These are phyloP conservation scores for Lentinula guzmanii DNA, from an alignment of 768 basidiomycete species.

Conservation along the genomic window DNA sequence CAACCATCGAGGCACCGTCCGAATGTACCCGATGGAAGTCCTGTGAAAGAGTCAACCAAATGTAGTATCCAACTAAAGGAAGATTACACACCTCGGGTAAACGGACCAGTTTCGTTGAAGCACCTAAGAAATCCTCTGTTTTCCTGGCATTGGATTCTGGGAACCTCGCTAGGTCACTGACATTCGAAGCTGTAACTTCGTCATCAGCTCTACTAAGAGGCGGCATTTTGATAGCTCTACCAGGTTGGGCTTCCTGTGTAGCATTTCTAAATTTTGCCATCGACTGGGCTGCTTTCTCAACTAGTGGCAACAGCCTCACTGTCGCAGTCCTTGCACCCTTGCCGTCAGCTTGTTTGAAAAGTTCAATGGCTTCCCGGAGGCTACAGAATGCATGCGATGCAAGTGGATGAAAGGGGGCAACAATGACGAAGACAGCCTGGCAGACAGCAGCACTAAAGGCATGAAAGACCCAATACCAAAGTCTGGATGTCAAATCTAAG, in stretches of 20 bases:
- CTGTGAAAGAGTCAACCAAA: neutral
- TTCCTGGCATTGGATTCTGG: slow-evolving; percentile 14
- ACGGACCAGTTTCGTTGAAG: slow-evolving; percentile 16
- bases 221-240: neutral
- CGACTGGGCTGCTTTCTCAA: slow-evolving; percentile 8
- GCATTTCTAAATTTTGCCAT: slow-evolving; percentile 11
- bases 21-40: neutral
- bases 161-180: slow-evolving; percentile 3
- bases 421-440: slow-evolving; percentile 16
- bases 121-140: slow-evolving; percentile 16
- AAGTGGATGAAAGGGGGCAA: slow-evolving; percentile 17
- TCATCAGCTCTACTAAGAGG: neutral
- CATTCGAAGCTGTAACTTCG: neutral
- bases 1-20: neutral
- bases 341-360: slow-evolving; percentile 14
- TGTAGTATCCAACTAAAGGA: too few relatives aligned
- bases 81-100: slow-evolving; percentile 4
- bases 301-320: slow-evolving; percentile 11
- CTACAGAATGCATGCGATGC: slow-evolving; percentile 14
- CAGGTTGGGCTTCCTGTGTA: neutral
- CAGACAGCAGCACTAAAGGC: slow-evolving; percentile 18
- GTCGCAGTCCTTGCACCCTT: slow-evolving; percentile 13
- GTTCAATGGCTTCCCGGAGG: slow-evolving; percentile 14
- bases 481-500: slow-evolving; percentile 13
- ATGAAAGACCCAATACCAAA: slow-evolving; percentile 19